Conservation (phyloP, 192 early-diverging fungal genomes). For the Allomyces arbusculus region DNA sequence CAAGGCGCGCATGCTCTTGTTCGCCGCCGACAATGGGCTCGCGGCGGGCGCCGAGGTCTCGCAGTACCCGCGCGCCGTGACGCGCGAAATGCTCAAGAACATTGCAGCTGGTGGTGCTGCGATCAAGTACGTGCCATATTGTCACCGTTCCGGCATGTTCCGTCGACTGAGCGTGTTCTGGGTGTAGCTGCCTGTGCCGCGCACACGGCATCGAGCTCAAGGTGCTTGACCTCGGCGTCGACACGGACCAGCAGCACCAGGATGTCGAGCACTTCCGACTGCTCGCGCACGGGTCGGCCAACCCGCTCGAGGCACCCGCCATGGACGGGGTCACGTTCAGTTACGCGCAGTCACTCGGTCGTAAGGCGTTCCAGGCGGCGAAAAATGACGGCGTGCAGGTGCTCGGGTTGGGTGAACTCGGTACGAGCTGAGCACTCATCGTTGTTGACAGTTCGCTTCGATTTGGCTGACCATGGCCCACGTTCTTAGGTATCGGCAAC, state of each 20-base stretch:
- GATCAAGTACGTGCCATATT: constrained; percentile 6
- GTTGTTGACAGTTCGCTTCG: no score
- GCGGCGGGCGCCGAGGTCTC: constrained; percentile 7
- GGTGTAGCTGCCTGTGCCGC: neutral
- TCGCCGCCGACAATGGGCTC: constrained; percentile 12
- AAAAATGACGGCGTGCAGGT: neutral
- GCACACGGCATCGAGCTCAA: neutral
- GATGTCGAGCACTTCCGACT: neutral
- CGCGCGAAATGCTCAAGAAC: constrained; percentile 10
- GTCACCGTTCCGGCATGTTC: no score
- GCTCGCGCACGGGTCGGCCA: neutral
- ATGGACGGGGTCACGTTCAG: constrained; percentile 7
- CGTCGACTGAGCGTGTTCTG: neutral
- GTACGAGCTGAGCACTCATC: neutral
- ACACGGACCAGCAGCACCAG: neutral
- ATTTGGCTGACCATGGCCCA: no score
- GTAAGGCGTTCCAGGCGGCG: constrained; percentile 1
- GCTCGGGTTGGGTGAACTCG: constrained; percentile 11
- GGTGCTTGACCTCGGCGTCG: neutral
- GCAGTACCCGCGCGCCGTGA: constrained; percentile 11
- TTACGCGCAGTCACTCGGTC: constrained; percentile 4
- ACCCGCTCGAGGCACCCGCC: constrained; percentile 1
- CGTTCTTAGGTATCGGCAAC: constrained; percentile 6
- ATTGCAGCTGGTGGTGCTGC: constrained; percentile 8
- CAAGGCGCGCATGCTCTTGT: constrained; percentile 4